Evolutionary conservation across 176 grass and related monocot species (phyloP).

Genomic region (Juncus effusus): DNA sequence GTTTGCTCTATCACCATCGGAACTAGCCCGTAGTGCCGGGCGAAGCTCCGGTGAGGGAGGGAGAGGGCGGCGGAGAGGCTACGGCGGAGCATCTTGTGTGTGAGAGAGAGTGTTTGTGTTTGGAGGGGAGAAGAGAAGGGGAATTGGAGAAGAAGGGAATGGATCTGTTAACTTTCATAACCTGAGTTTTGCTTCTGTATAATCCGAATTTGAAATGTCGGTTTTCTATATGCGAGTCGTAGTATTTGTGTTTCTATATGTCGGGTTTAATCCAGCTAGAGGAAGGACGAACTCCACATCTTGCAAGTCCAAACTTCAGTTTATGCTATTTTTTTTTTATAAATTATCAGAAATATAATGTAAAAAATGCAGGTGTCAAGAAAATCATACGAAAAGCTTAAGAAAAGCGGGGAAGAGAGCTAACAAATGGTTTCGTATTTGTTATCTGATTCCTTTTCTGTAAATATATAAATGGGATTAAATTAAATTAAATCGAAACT

Average conservation of each 20-base stretch:
- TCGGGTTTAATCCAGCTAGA: too few relatives aligned
- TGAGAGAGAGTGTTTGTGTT: not conserved
- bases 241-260: too few relatives aligned
- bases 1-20: slow-evolving; percentile 94
- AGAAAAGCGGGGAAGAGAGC: slow-evolving; percentile 37
- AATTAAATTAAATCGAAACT: slow-evolving; percentile 5
- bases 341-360: not conserved
- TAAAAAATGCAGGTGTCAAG: slow-evolving; percentile 36
- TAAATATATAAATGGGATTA: slow-evolving; percentile 29
- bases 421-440: slow-evolving; percentile 21
- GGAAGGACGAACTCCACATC: not conserved
- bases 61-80: slow-evolving; percentile 28
- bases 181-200: too few relatives aligned
- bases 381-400: slow-evolving; percentile 55
- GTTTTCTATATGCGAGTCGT: too few relatives aligned
- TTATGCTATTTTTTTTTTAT: not conserved
- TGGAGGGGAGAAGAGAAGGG: not conserved
- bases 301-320: not conserved
- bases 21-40: slow-evolving; percentile 31
- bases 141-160: slow-evolving; percentile 1
- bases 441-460: slow-evolving; percentile 51
- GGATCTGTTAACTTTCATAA: not conserved
- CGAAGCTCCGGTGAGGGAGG: not conserved
- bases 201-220: too few relatives aligned
- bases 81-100: slow-evolving; percentile 11